Conservation (phyloP, 2,329 filamentous ascomycete genomes). For the Dactylellina drechsleri region DNA sequence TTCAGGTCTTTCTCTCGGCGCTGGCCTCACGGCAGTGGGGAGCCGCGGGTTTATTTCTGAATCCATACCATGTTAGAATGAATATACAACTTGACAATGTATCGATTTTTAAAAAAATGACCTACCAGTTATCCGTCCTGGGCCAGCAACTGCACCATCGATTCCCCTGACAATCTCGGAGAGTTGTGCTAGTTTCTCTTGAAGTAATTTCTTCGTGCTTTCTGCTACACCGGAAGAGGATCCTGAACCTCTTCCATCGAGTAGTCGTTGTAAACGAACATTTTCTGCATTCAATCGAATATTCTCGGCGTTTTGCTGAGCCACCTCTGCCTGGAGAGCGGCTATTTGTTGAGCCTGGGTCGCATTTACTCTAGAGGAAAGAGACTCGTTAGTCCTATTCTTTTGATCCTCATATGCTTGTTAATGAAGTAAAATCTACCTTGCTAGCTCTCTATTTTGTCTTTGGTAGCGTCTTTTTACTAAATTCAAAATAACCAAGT, state of each 20-base stretch:
- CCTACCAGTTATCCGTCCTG: slow-evolving; percentile 65
- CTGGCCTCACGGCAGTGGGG: slow-evolving; percentile 24
- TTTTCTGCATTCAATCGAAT: slow-evolving; percentile 77
- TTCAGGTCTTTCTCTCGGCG: slow-evolving; percentile 31
- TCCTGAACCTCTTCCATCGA: slow-evolving; percentile 69
- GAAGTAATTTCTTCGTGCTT: slow-evolving; percentile 75
- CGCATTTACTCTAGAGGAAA: slow-evolving; percentile 72
- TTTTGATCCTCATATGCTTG: slow-evolving; percentile 1
- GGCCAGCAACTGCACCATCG: slow-evolving; percentile 62
- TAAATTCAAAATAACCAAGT: slow-evolving; percentile 60
- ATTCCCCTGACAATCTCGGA: slow-evolving; percentile 73
- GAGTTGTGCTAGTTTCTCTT: slow-evolving; percentile 77
- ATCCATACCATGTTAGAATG: slow-evolving; percentile 14
- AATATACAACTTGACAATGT: slow-evolving; percentile 56
- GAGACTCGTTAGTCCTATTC: neutral
- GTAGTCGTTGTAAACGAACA: slow-evolving; percentile 73
- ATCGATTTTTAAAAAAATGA: slow-evolving; percentile 63
- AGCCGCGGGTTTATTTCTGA: slow-evolving; percentile 19
- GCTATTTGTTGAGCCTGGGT: slow-evolving; percentile 80
- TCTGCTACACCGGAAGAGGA: slow-evolving; percentile 73
- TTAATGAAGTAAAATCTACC: slow-evolving; percentile 15
- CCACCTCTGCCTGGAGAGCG: slow-evolving; percentile 78
- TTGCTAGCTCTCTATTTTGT: slow-evolving; percentile 76
- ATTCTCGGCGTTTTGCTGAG: slow-evolving; percentile 80
- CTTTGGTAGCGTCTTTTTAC: slow-evolving; percentile 82